phyloP scores from a whole-genome alignment of 2,329 filamentous ascomycete genomes.

The Colletotrichum costaricense region DNA sequence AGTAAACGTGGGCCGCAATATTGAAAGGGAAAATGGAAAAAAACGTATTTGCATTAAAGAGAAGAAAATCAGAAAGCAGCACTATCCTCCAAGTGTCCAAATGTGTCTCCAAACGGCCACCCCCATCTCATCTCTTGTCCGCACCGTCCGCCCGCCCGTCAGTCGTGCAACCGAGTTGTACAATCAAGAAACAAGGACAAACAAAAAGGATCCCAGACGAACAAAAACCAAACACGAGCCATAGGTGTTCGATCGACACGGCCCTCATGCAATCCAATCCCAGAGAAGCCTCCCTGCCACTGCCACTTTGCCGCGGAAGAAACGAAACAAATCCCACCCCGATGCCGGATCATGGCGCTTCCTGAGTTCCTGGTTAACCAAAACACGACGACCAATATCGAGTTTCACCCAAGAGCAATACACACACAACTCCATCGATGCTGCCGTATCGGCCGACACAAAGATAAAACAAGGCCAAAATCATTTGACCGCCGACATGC shows the following conservation, averaged over 20 bases:
- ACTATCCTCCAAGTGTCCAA: constrained; percentile 1
- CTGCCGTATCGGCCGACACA: constrained; percentile 17
- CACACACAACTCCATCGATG: constrained; percentile 19
- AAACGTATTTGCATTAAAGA: constrained; percentile 10
- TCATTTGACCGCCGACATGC: constrained; percentile 2
- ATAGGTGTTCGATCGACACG: constrained; percentile 6
- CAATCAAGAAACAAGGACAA: background rate
- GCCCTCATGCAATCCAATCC: background rate
- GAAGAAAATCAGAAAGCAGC: background rate
- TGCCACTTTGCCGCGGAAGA: background rate
- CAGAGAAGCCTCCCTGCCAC: background rate
- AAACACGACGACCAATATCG: background rate
- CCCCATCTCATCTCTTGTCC: background rate
- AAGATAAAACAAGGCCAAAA: constrained; percentile 26
- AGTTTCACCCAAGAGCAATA: background rate
- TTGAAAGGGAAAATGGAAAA: constrained; percentile 3
- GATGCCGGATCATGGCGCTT: background rate
- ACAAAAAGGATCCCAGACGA: background rate
- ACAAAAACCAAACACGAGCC: background rate
- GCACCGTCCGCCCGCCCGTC: no score
- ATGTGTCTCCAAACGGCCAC: background rate
- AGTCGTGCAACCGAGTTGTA: background rate
- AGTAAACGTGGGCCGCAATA: background rate
- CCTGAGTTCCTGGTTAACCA: background rate
- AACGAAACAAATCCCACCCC: constrained; percentile 7